A percentile compares a stretch with the other conserved stretches of the same genome.
phyloP scores from a whole-genome alignment of 495 filamentous ascomycete genomes.

The Acidiella bohemica region DNA sequence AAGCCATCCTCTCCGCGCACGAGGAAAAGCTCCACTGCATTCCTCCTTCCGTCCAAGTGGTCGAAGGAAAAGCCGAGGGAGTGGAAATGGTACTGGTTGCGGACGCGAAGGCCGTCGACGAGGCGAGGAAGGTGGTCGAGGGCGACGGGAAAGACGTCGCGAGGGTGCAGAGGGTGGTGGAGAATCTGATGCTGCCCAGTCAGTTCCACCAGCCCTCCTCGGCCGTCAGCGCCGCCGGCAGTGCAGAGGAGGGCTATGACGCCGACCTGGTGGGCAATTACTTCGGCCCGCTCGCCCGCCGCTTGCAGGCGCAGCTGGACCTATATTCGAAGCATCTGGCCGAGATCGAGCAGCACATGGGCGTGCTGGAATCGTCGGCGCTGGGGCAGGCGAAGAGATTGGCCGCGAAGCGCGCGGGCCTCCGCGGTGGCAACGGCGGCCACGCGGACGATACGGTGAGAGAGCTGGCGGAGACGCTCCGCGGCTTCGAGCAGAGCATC shows the following conservation, averaged over 20 bases:
- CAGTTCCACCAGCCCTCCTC: constrained; percentile 34
- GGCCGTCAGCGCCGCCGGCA: background rate
- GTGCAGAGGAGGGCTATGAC: constrained; percentile 41
- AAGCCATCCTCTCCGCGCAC: constrained; percentile 52
- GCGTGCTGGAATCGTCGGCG: constrained; percentile 56
- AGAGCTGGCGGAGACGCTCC: constrained; percentile 18
- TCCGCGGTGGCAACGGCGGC: background rate
- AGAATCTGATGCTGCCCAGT: constrained; percentile 42
- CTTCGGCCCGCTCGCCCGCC: constrained; percentile 59
- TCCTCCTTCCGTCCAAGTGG: constrained; percentile 60
- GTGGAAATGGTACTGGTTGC: constrained; percentile 58
- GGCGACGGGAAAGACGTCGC: constrained; percentile 58
- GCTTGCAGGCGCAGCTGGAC: constrained; percentile 52
- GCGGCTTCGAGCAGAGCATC: constrained; percentile 18
- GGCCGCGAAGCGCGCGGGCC: constrained; percentile 11
- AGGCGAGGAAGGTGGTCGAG: constrained; percentile 47
- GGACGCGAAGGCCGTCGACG: constrained; percentile 58
- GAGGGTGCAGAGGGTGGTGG: constrained; percentile 50
- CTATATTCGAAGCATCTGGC: constrained; percentile 54
- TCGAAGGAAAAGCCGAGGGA: constrained; percentile 55
- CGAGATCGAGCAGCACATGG: constrained; percentile 73
- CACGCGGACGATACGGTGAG: constrained; percentile 11
- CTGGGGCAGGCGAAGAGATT: constrained; percentile 57
- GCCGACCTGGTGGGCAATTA: constrained; percentile 52
- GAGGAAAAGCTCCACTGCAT: constrained; percentile 49